phyloP scores from a whole-genome alignment of 1,139 yeast species.

The Yamadazyma triangularis region DNA sequence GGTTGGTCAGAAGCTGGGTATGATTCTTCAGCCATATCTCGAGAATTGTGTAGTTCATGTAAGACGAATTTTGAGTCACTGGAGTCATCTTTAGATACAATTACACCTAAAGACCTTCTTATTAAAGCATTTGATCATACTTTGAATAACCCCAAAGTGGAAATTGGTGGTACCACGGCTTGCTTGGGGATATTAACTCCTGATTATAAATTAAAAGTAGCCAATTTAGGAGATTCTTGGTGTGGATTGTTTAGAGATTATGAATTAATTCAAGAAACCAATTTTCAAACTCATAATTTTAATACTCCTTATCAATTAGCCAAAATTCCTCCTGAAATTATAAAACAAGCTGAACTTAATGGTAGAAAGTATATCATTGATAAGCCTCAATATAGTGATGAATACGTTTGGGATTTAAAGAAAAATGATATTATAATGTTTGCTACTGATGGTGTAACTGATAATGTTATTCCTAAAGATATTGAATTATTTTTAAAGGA shows the following conservation, averaged over 20 bases:
- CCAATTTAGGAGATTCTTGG: constrained; percentile 94
- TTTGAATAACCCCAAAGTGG: constrained; percentile 51
- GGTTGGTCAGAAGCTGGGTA: constrained; percentile 95
- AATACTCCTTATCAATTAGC: constrained; percentile 92
- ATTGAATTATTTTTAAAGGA: constrained; percentile 59
- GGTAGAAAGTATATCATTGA: constrained; percentile 62
- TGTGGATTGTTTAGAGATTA: constrained; percentile 77
- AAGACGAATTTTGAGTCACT: constrained; percentile 23
- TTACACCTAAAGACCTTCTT: constrained; percentile 48
- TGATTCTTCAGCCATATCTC: constrained; percentile 77
- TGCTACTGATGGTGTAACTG: constrained; percentile 93
- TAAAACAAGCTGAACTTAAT: constrained; percentile 49
- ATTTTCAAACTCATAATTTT: constrained; percentile 80
- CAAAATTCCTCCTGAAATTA: constrained; percentile 65
- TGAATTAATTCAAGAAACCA: constrained; percentile 60
- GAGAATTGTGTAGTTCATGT: constrained; percentile 56
- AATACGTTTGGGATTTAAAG: constrained; percentile 46
- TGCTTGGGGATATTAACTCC: constrained; percentile 73
- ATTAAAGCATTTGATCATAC: constrained; percentile 52
- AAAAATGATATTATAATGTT: constrained; percentile 73
- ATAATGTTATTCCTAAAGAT: constrained; percentile 73
- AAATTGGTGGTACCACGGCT: constrained; percentile 96
- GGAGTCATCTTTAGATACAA: background rate
- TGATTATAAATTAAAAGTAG: constrained; percentile 49
- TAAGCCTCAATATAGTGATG: constrained; percentile 49